A percentile compares a stretch with the other conserved stretches of the same genome.
Conservation (phyloP, 106 monocot genomes). For the Alisma plantagoaquatica region DNA sequence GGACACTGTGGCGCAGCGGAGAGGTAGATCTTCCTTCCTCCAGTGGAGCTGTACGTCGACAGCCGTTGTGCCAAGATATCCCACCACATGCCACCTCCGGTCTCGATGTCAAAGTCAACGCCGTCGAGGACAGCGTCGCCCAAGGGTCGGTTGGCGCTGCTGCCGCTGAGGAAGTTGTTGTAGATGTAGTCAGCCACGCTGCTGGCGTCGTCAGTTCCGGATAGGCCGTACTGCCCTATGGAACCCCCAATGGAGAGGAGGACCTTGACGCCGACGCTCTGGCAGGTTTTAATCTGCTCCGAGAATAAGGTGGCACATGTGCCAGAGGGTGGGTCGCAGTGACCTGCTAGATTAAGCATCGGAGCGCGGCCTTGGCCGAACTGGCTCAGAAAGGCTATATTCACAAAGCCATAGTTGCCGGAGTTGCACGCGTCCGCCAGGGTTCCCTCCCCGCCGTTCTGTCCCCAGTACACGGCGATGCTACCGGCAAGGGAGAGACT, state of each 20-base stretch:
- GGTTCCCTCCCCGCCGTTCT: conserved; percentile 4
- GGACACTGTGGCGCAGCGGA: conserved; percentile 17
- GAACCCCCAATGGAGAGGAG: conserved; percentile 9
- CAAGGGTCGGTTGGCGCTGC: conserved; percentile 1
- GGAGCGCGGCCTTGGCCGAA: conserved; percentile 8
- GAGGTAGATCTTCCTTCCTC: conserved; percentile 7
- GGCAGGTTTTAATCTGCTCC: conserved; percentile 3
- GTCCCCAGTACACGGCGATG: conserved; percentile 16
- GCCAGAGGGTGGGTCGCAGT: conserved; percentile 15
- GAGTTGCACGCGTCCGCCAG: conserved; percentile 3
- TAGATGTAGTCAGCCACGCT: conserved; percentile 5
- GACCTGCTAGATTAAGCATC: conserved; percentile 4
- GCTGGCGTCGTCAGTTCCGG: conserved; percentile 2
- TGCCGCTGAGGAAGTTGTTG: conserved; percentile 14
- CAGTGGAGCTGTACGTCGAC: background rate
- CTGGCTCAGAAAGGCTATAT: conserved; percentile 1
- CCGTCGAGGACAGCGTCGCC: conserved; percentile 13
- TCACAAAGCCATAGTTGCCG: conserved; percentile 8
- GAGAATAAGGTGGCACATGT: background rate
- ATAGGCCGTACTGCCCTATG: background rate
- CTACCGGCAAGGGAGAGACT: background rate
- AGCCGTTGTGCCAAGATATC: conserved; percentile 4
- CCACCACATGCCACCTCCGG: background rate
- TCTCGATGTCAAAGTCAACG: conserved; percentile 15
- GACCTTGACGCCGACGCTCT: conserved; percentile 3